phyloP scores from a whole-genome alignment of 169 alveolate genomes.

The Cryptosporidium sp. region DNA sequence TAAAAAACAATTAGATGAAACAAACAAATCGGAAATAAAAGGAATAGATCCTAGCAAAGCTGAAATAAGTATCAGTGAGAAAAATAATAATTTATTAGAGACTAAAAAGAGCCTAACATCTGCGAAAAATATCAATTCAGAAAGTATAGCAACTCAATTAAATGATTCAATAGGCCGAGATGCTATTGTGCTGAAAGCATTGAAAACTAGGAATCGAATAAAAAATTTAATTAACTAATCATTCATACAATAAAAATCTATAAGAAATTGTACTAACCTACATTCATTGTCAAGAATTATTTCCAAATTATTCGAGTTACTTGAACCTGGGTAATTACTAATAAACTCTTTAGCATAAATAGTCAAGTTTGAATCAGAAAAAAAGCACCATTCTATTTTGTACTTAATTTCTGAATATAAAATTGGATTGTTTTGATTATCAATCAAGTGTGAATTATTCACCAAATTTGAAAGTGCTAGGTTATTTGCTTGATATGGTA shows the following conservation, averaged over 20 bases:
- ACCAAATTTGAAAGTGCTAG: background rate
- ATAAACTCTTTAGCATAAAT: constrained; percentile 21
- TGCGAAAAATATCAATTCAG: background rate
- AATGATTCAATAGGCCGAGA: constrained; percentile 67
- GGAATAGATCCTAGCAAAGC: background rate
- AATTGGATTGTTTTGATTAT: background rate
- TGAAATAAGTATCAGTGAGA: background rate
- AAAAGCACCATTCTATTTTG: constrained; percentile 53
- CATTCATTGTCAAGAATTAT: constrained; percentile 32
- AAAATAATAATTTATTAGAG: background rate
- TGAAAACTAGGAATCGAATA: constrained; percentile 59
- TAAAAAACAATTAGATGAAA: background rate
- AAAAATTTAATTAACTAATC: constrained; percentile 50
- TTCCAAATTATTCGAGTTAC: constrained; percentile 27
- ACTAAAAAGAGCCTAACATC: background rate
- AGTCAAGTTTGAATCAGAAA: background rate
- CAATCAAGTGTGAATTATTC: constrained; percentile 2
- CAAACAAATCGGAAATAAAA: background rate
- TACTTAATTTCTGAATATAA: constrained; percentile 26
- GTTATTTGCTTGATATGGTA: background rate
- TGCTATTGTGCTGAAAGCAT: constrained; percentile 61
- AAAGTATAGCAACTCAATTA: background rate
- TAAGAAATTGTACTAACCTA: constrained; percentile 28
- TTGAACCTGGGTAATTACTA: constrained; percentile 19
- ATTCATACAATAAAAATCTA: constrained; percentile 21